phyloP scores from a whole-genome alignment of 371 early-diverging fungal species.

The Lichtheimia ramosa region DNA sequence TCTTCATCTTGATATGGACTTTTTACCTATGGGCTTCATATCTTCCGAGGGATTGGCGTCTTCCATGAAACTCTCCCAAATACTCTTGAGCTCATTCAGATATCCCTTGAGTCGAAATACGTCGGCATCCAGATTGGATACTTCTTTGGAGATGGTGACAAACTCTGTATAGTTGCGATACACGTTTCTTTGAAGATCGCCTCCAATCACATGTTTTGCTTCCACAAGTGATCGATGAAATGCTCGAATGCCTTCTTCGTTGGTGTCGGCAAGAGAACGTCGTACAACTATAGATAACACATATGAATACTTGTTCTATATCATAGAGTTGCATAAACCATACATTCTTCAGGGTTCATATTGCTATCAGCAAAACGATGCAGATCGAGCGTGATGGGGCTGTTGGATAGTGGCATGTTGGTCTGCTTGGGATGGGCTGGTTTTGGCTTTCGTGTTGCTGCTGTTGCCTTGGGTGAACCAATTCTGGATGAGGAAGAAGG shows the following conservation, averaged over 20 bases:
- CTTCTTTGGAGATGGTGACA: slow-evolving; percentile 93
- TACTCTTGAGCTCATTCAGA: slow-evolving; percentile 66
- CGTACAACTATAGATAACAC: slow-evolving; percentile 45
- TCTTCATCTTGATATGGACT: background rate
- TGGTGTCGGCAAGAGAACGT: slow-evolving; percentile 52
- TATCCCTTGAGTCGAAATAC: slow-evolving; percentile 69
- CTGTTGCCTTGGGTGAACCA: background rate
- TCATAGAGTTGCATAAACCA: background rate
- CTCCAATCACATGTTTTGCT: slow-evolving; percentile 79
- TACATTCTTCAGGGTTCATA: slow-evolving; percentile 48
- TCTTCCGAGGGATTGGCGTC: slow-evolving; percentile 39
- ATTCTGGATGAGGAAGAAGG: slow-evolving; percentile 8
- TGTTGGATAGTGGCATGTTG: slow-evolving; percentile 21
- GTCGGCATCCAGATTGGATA: slow-evolving; percentile 78
- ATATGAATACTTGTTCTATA: background rate
- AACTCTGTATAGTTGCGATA: slow-evolving; percentile 94
- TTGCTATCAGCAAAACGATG: slow-evolving; percentile 50
- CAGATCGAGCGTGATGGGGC: slow-evolving; percentile 41
- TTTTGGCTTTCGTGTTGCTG: background rate
- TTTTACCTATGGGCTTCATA: slow-evolving; percentile 3
- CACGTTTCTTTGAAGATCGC: slow-evolving; percentile 86
- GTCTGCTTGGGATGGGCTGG: slow-evolving; percentile 5
- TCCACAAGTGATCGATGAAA: slow-evolving; percentile 64
- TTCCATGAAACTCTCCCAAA: slow-evolving; percentile 60
- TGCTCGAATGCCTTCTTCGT: slow-evolving; percentile 64